Evolutionary conservation across 1,284 basidiomycete genomes (phyloP).

Genomic region (Apiotrichum gracile): DNA sequence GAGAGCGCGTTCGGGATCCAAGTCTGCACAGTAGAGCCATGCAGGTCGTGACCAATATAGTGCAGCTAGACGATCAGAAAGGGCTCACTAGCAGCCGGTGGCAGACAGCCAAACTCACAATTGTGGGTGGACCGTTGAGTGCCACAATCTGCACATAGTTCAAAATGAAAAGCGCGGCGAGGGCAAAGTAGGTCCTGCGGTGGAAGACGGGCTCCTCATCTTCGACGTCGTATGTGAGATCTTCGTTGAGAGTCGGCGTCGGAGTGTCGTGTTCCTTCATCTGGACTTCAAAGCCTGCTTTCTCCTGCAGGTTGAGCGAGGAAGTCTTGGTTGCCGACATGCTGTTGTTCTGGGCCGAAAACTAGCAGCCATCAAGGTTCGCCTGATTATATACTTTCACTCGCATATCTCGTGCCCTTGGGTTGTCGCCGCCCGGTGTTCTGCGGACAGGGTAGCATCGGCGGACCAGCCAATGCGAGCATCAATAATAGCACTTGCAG

Average conservation of each 20-base stretch:
- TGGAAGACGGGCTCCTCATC: not conserved
- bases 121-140: not conserved
- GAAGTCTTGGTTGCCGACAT: not conserved
- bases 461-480: not conserved
- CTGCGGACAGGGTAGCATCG: not conserved
- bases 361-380: too few species aligned
- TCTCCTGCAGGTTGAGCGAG: not conserved
- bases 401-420: too few species aligned
- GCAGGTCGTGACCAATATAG: conserved; percentile 4
- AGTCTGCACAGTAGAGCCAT: not conserved
- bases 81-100: not conserved
- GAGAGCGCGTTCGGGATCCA: conserved; percentile 10
- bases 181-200: not conserved
- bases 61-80: conserved; percentile 1
- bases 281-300: not conserved
- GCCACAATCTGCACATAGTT: not conserved
- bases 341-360: too few species aligned
- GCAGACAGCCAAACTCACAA: not conserved
- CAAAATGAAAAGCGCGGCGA: not conserved
- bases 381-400: too few species aligned
- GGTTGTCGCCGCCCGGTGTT: too few species aligned
- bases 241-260: not conserved
- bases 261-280: not conserved
- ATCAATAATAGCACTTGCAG: not conserved
- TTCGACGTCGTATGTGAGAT: not conserved